Conservation (phyloP, 2,329 filamentous ascomycete species). For the Diplocarpon rosae region DNA sequence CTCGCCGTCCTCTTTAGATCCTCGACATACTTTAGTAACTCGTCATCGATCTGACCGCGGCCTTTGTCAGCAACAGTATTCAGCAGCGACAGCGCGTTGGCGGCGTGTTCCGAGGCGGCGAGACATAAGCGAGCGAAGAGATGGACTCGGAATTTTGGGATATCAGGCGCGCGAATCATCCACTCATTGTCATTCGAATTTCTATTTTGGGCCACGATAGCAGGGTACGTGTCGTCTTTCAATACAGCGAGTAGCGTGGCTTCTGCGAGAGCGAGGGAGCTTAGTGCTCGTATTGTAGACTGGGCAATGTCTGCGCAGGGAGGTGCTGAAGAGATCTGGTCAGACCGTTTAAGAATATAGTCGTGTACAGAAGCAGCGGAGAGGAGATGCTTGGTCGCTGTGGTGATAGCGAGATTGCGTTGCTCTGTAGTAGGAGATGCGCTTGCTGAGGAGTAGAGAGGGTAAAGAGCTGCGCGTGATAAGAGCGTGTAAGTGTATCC, state of each 20-base stretch:
- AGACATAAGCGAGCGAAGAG: conserved; percentile 82
- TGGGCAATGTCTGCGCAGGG: conserved; percentile 44
- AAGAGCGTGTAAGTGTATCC: conserved; percentile 63
- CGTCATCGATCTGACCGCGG: conserved; percentile 47
- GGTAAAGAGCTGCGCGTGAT: conserved; percentile 61
- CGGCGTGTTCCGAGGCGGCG: conserved; percentile 78
- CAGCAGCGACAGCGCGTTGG: conserved; percentile 50
- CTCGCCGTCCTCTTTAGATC: conserved; percentile 65
- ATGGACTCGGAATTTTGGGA: conserved; percentile 80
- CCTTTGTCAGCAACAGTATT: conserved; percentile 30
- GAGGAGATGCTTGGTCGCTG: conserved; percentile 67
- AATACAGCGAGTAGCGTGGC: conserved; percentile 81
- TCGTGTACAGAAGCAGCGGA: conserved; percentile 70
- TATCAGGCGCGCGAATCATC: conserved; percentile 88
- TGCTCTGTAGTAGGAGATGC: conserved; percentile 53
- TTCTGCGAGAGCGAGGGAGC: conserved; percentile 67
- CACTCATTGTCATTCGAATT: conserved; percentile 82
- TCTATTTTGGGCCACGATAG: conserved; percentile 66
- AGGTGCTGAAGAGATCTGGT: conserved; percentile 28
- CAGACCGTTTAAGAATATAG: conserved; percentile 51
- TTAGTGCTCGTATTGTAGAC: conserved; percentile 42
- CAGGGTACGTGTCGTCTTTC: conserved; percentile 90
- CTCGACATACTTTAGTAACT: conserved; percentile 61
- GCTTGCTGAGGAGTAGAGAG: conserved; percentile 56
- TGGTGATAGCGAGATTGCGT: conserved; percentile 56